These are phyloP conservation scores for Pseudomonodictys pantanalensis DNA, from an alignment of 495 filamentous ascomycete species.

Conservation along the genomic window DNA sequence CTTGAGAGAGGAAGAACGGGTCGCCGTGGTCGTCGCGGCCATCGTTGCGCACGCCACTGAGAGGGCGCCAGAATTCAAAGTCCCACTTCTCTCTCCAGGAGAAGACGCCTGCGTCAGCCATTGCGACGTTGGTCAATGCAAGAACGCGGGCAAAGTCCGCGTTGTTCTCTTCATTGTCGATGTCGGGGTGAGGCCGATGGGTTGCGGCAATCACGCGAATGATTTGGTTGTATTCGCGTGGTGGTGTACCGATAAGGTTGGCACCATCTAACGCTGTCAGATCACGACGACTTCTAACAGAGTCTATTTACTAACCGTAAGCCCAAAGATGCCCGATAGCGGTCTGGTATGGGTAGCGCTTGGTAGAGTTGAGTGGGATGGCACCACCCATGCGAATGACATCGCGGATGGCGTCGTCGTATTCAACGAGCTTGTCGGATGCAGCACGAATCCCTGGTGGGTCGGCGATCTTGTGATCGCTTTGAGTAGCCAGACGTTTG, in stretches of 20 bases:
- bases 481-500: constrained; percentile 38
- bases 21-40: constrained; percentile 20
- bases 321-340: constrained; percentile 40
- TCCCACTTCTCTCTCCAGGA: constrained; percentile 40
- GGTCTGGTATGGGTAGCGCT: constrained; percentile 34
- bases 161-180: constrained; percentile 35
- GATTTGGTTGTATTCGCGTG: constrained; percentile 33
- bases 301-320: too few species aligned
- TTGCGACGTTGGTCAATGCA: constrained; percentile 36
- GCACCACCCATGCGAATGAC: constrained; percentile 35
- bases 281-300: too few species aligned
- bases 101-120: constrained; percentile 43
- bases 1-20: constrained; percentile 40
- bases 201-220: constrained; percentile 34
- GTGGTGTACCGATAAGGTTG: constrained; percentile 35
- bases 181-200: constrained; percentile 13
- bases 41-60: constrained; percentile 40
- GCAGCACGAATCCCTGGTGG: constrained; percentile 22
- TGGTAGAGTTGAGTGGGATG: constrained; percentile 31
- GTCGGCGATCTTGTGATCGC: constrained; percentile 40
- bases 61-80: constrained; percentile 44
- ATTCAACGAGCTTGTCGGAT: constrained; percentile 8
- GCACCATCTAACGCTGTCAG: too few species aligned
- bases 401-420: constrained; percentile 35
- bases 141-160: constrained; percentile 42